Conservation (phyloP, 1,284 basidiomycete genomes). For the Fistulinella staudtii region DNA sequence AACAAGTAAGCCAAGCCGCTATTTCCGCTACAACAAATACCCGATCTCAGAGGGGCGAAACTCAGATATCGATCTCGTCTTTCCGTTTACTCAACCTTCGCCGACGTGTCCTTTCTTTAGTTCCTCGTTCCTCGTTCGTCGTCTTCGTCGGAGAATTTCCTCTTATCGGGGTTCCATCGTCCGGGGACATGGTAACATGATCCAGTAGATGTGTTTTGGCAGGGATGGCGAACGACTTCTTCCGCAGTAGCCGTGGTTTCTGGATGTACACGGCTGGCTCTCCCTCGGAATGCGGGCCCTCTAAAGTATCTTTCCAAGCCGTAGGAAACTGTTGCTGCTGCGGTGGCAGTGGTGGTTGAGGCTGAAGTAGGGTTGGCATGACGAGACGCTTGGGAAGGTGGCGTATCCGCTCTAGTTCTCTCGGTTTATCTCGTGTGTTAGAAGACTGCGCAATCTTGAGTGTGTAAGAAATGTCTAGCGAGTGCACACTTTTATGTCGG, state of each 20-base stretch:
- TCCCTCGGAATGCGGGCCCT: slow-evolving; percentile 5
- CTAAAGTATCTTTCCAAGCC: slow-evolving; percentile 2
- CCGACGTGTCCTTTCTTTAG: slow-evolving; percentile 26
- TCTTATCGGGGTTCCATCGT: slow-evolving; percentile 9
- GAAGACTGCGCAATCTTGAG: not conserved
- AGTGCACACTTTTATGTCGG: slow-evolving; percentile 11
- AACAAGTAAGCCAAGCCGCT: slow-evolving; percentile 16
- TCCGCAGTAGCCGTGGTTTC: slow-evolving; percentile 22
- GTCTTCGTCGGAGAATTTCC: slow-evolving; percentile 9
- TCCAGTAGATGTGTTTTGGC: slow-evolving; percentile 24
- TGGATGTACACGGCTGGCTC: slow-evolving; percentile 7
- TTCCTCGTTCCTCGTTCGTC: slow-evolving; percentile 17
- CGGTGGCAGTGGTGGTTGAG: slow-evolving; percentile 7
- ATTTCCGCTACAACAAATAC: slow-evolving; percentile 22
- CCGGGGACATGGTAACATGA: slow-evolving; percentile 16
- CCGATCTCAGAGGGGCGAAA: slow-evolving; percentile 13
- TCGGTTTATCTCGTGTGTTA: slow-evolving; percentile 11
- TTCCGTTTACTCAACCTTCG: slow-evolving; percentile 35
- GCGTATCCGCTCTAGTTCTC: slow-evolving; percentile 32
- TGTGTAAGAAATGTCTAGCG: slow-evolving; percentile 9
- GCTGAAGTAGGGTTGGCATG: slow-evolving; percentile 59
- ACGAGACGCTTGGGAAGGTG: slow-evolving; percentile 60
- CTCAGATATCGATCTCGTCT: slow-evolving; percentile 23
- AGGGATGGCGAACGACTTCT: slow-evolving; percentile 25
- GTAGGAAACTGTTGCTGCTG: slow-evolving; percentile 1